Base-by-base conservation (phyloP, 1,284 basidiomycete genomes). In the Coniophora puteana region DNA sequence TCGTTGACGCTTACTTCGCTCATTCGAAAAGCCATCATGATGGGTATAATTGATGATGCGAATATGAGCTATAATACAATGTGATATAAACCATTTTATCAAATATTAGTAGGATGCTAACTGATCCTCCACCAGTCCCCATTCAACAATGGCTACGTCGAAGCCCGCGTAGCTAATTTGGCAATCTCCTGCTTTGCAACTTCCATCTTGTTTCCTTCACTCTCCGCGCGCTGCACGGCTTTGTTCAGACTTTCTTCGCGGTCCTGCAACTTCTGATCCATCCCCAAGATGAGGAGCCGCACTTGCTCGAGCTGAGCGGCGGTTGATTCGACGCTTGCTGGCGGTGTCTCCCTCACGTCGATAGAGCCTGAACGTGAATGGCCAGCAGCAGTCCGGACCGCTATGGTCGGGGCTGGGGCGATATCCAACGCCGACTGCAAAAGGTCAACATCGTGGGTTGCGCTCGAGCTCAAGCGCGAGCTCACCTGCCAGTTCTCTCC, bases 401-500 rank as follows among this genome's bases (percentile, higher is more conserved):
- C 48, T 25, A 60, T 51, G 7, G 58, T 49, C 14, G 57, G 43
- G 5, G 63, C 51, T 8, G 72, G 67, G 0, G 67, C 55, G 18
- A 83, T 73, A 41, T 81, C 75, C 26, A 83, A 66, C 22, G 69
- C 67, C n/a, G 66, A 62, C 77, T 57, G 24, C 18, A 27, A 21
- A 13, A 33, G 30, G 8, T 18, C 29, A n/a, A 5, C 12, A 32
- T 29, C 10, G 6, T 21, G n/a, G 35, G 7, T 13, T 10, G 12
- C 14, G 14, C n/a, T 20, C 14, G 8, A 8, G 14, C 12, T 7
- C 13, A 23, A 21, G 12, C 26, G 10, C n/a, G 30, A 14, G 50
- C 63, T 12, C 31, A 70, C 83, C 75, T 86, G 82, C 85, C 86
- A 89, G 51, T 87, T 83, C 41, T 81, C 76, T 0, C 85, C 85